Conservation (phyloP, 2,329 filamentous ascomycete species). For the Cercospora brassicicola region DNA sequence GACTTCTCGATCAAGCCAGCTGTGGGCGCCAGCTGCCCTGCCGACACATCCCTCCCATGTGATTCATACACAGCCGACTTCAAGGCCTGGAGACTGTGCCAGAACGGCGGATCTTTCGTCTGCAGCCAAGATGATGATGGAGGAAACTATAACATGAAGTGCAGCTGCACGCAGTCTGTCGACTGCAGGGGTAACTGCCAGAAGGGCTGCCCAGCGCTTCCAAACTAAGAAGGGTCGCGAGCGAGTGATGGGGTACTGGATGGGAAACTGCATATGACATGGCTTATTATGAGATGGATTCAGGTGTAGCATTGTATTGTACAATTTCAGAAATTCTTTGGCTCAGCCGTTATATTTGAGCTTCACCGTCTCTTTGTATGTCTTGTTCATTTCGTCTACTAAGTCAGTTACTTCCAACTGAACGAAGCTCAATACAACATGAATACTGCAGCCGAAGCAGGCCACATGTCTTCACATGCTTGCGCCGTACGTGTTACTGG, state of each 20-base stretch:
- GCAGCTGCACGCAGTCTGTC: not conserved
- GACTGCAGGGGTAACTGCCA: not conserved
- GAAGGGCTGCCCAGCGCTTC: not conserved
- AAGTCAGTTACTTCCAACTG: not conserved
- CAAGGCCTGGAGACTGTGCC: not conserved
- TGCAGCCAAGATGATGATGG: not conserved
- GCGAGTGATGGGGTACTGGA: not conserved
- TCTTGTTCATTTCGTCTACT: not conserved
- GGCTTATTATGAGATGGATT: not conserved
- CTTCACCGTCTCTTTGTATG: not conserved
- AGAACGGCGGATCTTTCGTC: not conserved
- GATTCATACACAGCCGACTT: not conserved
- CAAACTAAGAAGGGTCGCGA: not conserved
- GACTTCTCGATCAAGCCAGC: not conserved
- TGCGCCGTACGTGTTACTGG: not conserved
- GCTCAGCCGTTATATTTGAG: not conserved
- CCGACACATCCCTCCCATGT: not conserved
- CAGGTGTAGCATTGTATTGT: not conserved
- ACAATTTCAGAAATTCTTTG: not conserved
- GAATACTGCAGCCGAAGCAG: not conserved
- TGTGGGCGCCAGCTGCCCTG: not conserved
- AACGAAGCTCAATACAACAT: not conserved
- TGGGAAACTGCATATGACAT: not conserved
- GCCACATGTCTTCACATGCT: not conserved
- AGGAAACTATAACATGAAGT: not conserved